Evolutionary conservation across 2,329 filamentous ascomycete genomes (phyloP).

Genomic region (Fusarium nanum): DNA sequence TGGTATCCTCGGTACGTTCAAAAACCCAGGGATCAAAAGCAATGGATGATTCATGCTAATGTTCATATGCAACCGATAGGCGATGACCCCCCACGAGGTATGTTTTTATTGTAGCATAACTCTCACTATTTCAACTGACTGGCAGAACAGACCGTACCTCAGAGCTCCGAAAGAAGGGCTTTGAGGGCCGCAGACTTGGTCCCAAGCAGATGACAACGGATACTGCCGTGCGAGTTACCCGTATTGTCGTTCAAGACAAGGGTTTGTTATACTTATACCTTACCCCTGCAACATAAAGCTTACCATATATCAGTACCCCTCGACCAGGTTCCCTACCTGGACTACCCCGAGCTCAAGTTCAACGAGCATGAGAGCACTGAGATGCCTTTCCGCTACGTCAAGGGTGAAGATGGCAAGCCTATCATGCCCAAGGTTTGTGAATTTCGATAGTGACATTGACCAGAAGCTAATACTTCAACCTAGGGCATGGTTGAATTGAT

Average conservation of each 20-base stretch:
- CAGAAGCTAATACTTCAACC: slow-evolving; percentile 38
- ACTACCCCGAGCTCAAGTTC: slow-evolving; percentile 90
- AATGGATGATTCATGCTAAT: slow-evolving; percentile 20
- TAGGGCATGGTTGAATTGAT: slow-evolving; percentile 97
- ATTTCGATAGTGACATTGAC: too few species aligned
- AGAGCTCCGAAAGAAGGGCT: slow-evolving; percentile 95
- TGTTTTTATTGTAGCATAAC: slow-evolving; percentile 43
- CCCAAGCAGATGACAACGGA: slow-evolving; percentile 99
- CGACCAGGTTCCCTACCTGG: slow-evolving; percentile 82
- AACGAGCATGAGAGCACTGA: slow-evolving; percentile 93
- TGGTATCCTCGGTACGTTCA: slow-evolving; percentile 83
- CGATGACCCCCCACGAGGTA: slow-evolving; percentile 93
- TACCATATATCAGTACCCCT: slow-evolving; percentile 70
- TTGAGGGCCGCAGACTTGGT: slow-evolving; percentile 85
- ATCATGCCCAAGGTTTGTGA: slow-evolving; percentile 85
- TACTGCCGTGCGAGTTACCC: slow-evolving; percentile 92
- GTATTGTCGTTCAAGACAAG: slow-evolving; percentile 86
- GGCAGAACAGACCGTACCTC: slow-evolving; percentile 81
- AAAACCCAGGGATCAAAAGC: not conserved
- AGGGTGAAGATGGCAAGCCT: slow-evolving; percentile 76
- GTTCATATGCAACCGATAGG: slow-evolving; percentile 61
- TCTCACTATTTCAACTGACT: slow-evolving; percentile 27
- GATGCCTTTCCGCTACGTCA: slow-evolving; percentile 98
- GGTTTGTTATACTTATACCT: slow-evolving; percentile 62
- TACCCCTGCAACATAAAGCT: slow-evolving; percentile 4